Base-by-base conservation (phyloP, 495 filamentous ascomycete species). In the Penicillium ochrochloron region DNA sequence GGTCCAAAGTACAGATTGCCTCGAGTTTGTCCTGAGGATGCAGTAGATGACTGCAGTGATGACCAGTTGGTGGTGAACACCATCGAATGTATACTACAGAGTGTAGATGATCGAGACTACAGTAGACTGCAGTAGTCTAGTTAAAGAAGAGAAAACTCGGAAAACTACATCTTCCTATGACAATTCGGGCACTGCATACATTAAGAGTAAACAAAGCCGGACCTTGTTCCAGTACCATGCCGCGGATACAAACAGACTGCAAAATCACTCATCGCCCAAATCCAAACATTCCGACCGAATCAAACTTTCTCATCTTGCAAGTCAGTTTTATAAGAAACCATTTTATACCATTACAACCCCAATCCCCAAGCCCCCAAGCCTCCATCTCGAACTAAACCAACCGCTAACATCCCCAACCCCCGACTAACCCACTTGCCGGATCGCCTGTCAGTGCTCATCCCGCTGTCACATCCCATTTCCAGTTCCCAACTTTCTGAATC, bases 391-490 rank as follows among this genome's bases (percentile, higher is more conserved):
- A 34, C 14, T 54, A 34, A 17, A n/a, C 51, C 51, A 54, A 54
- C 51, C 25, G 19, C 44, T 21, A 4, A 25, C 44, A 48, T 14
- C 44, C 44, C 44, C 21, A 19, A 48, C 12, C 51, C 51, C 21
- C 42, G 27, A 53, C 59, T 44, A 64, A 59, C 46, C 60, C 27
- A 58, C 31, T 54, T 34, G 31, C 51, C 31, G 51, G 51, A 14
- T 25, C 39, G 48, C 15, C 57, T 34, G 60, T 48, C 41, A 50
- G 57, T 35, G 57, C 57, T 21, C 56, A 27, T 58, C 63, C 70
- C 67, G 68, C 68, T 70, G 70, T 68, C 70, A 71, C 67, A 65
- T 64, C 34, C 51, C 27, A 33, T 55, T 23, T 23, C 48, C n/a
- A 8, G 2, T 23, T 19, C 35, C 59, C n/a, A 42, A 6, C 23